phyloP scores from a whole-genome alignment of 371 early-diverging fungal species.

The Synchytrium microbalum region DNA sequence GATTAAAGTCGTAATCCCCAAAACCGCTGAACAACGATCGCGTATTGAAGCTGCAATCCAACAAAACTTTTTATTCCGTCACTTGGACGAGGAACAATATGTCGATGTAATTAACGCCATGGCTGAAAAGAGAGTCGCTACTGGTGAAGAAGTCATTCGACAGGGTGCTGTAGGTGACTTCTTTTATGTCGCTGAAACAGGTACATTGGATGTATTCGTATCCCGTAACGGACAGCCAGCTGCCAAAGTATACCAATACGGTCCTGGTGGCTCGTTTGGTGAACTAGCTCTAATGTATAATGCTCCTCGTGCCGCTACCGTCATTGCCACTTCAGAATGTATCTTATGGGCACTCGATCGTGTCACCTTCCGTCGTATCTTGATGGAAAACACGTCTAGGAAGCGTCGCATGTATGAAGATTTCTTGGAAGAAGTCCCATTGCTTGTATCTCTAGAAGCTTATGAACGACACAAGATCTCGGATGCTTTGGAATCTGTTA shows the following conservation, averaged over 20 bases:
- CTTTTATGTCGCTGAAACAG: conserved; percentile 95
- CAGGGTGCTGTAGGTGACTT: conserved; percentile 96
- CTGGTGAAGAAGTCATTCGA: conserved; percentile 75
- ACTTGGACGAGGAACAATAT: conserved; percentile 92
- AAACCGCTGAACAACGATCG: conserved; percentile 69
- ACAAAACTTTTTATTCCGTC: conserved; percentile 87
- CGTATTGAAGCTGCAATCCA: conserved; percentile 74
- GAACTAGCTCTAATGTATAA: conserved; percentile 98
- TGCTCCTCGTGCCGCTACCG: conserved; percentile 92
- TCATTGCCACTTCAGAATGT: conserved; percentile 72
- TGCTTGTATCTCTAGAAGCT: conserved; percentile 74
- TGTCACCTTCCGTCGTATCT: conserved; percentile 85
- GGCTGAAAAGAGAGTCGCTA: conserved; percentile 74
- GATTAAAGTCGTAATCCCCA: conserved; percentile 77
- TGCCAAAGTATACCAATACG: conserved; percentile 67
- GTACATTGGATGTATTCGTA: conserved; percentile 88
- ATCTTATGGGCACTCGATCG: conserved; percentile 94
- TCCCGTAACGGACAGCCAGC: conserved; percentile 38
- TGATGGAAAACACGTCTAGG: conserved; percentile 88
- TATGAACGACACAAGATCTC: conserved; percentile 93
- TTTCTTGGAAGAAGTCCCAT: conserved; percentile 81
- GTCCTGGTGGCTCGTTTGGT: conserved; percentile 86
- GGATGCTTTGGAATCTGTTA: conserved; percentile 81
- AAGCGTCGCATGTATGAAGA: conserved; percentile 89
- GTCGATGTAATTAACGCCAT: conserved; percentile 93